A percentile compares a stretch with the other conserved stretches of the same genome.
These are phyloP conservation scores for Agapanthus africanus DNA, from an alignment of 106 monocot species.

Conservation along the genomic window DNA sequence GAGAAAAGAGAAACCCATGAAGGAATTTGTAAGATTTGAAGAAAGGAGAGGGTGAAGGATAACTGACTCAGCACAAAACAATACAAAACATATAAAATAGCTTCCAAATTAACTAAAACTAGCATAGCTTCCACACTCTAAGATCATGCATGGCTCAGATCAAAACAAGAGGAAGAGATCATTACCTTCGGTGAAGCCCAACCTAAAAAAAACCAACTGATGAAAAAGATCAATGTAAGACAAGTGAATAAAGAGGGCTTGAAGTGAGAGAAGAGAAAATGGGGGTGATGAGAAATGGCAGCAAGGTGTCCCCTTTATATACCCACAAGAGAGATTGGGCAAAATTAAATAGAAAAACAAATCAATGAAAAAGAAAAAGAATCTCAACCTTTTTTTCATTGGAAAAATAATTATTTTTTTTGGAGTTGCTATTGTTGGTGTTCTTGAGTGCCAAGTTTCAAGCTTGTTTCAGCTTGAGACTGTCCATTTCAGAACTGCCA, in stretches of 20 bases:
- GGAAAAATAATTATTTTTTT: no score
- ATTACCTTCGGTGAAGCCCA: slow-evolving; percentile 2
- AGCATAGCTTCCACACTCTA: not conserved
- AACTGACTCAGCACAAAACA: not conserved
- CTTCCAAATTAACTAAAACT: not conserved
- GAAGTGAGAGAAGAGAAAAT: not conserved
- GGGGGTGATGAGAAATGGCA: slow-evolving; percentile 12
- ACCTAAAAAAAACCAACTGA: not conserved
- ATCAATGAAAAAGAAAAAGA: no score
- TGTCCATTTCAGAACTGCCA: no score
- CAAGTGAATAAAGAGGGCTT: not conserved
- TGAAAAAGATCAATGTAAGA: not conserved
- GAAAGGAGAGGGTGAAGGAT: not conserved
- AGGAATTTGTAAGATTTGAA: not conserved
- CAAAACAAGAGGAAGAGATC: not conserved
- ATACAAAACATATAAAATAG: not conserved
- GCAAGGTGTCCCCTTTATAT: no score
- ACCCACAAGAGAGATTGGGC: no score
- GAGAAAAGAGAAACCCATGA: not conserved
- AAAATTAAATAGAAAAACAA: no score
- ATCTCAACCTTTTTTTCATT: no score
- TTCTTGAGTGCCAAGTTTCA: no score
- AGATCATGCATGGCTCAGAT: slow-evolving; percentile 1
- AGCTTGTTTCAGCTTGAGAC: no score
- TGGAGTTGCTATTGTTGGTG: no score